Evolutionary conservation across 1,284 basidiomycete species (phyloP).

Genomic region (Puccinia triticina): DNA sequence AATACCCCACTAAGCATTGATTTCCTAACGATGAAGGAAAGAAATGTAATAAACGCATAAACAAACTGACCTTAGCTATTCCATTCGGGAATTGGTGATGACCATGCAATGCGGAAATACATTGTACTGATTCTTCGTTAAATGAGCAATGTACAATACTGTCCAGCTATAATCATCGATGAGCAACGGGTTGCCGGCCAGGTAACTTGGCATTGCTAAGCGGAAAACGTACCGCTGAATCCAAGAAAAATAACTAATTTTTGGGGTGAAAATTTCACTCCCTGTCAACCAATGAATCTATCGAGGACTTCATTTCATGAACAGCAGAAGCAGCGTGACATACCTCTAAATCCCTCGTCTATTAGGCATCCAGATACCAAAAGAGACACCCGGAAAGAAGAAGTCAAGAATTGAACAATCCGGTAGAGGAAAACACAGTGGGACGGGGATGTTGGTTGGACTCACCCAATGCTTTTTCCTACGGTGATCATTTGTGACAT

Average conservation of each 20-base stretch:
- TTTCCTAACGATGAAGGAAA: not conserved
- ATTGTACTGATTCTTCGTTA: not conserved
- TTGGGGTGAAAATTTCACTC: not conserved
- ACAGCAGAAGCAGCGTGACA: not conserved
- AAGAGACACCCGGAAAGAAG: not conserved
- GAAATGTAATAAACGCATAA: not conserved
- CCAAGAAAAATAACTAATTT: conserved; percentile 8
- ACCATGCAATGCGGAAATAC: conserved; percentile 26
- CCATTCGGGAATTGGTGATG: conserved; percentile 42
- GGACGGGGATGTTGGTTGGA: not conserved
- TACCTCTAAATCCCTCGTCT: conserved; percentile 34
- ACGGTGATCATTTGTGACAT: conserved; percentile 48
- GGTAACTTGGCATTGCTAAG: not conserved
- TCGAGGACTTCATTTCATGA: not conserved
- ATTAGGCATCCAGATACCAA: no score
- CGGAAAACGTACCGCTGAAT: not conserved
- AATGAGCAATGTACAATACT: conserved; percentile 50
- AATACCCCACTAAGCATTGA: not conserved
- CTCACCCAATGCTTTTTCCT: conserved; percentile 36
- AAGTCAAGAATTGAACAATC: not conserved
- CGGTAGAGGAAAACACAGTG: not conserved
- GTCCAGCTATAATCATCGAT: conserved; percentile 10
- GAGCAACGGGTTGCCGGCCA: not conserved
- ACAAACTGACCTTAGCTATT: conserved; percentile 46
- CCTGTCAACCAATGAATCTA: not conserved